Evolutionary conservation across 2,329 filamentous ascomycete species (phyloP), one percentile per base, ranked within the genome.

Genomic region (Exophiala phaeomuriformis): DNA sequence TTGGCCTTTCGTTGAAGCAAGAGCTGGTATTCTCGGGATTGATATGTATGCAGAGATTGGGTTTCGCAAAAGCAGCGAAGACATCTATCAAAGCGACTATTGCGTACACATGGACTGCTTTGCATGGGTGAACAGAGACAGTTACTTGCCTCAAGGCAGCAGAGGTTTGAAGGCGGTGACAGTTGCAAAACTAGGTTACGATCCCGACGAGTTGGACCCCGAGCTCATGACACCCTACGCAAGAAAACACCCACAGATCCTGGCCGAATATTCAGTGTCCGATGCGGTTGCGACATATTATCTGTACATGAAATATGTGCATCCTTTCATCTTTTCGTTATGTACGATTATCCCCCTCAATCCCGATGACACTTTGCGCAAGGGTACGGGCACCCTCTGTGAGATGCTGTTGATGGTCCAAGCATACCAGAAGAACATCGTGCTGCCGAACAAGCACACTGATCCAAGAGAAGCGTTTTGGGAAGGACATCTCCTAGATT

Each of bases 261-360:
- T 98, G 48, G 91, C 93, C 5, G 93, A 98, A 66, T 98, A 98
- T 72, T 98, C 94, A 0, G 93, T 98, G 42, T 98, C 94, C 65
- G 94, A 98, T 77, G 94, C 94, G 6, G 93, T 98, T 47, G 93
- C 93, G 27, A 98, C 93, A 0, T 98, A 98, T 69, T 98, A 98
- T 67, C 75, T 98, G 58, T 98, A 98, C 78, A 98, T 98, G 94
- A 98, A 98, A 84, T 98, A 98, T 69, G 88, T 98, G n/a, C 93
- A 98, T 69, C 93, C 93, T 2, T 98, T 98, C 75, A 93, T 98
- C 68, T 98, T 98, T 77, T 97, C 94, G 1, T 76, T 98, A 0
- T 98, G 93, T 72, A 98, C 90, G 1, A 96, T 98, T 72, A 77
- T 98, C 68, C 93, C 93, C 0, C 78, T 98, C 1, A 89, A 88